phyloP scores from a whole-genome alignment of 2,329 filamentous ascomycete genomes.

The Penicillium sp. region DNA sequence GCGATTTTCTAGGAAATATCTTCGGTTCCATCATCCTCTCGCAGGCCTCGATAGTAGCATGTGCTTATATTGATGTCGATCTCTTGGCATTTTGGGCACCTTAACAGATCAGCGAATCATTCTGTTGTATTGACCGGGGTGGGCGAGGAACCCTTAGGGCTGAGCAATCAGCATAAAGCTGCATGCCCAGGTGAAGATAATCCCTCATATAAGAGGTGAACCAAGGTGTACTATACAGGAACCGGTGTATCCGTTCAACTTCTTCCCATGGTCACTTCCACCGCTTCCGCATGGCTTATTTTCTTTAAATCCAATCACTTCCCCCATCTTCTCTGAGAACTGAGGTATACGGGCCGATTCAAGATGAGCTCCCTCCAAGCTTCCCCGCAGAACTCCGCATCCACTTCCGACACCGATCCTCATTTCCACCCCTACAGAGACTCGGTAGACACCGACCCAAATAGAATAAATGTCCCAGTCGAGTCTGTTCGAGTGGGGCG shows the following conservation, averaged over 20 bases:
- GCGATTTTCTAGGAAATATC: conserved; percentile 21
- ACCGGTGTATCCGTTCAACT: not conserved
- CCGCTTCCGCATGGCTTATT: conserved; percentile 10
- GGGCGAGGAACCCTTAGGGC: not conserved
- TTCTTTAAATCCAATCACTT: not conserved
- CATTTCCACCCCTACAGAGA: conserved; percentile 20
- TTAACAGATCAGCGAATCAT: not conserved
- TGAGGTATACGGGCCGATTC: not conserved
- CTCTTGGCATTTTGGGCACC: not conserved
- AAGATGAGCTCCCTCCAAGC: conserved; percentile 5
- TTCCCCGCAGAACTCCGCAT: conserved; percentile 9
- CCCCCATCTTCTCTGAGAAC: not conserved
- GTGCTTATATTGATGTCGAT: not conserved
- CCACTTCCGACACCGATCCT: conserved; percentile 5
- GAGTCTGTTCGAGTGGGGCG: conserved; percentile 15
- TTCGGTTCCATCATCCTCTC: not conserved
- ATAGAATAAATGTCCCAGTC: conserved; percentile 2
- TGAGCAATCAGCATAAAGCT: not conserved
- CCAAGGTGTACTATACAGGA: not conserved
- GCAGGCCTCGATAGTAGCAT: not conserved
- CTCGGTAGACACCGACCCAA: conserved; percentile 10
- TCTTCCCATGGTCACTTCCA: conserved; percentile 6
- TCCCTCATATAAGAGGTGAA: not conserved
- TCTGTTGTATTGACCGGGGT: not conserved
- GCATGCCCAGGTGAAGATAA: not conserved